Base-by-base conservation (phyloP, 1,284 basidiomycete species). In the Rugosomyces carneus region DNA sequence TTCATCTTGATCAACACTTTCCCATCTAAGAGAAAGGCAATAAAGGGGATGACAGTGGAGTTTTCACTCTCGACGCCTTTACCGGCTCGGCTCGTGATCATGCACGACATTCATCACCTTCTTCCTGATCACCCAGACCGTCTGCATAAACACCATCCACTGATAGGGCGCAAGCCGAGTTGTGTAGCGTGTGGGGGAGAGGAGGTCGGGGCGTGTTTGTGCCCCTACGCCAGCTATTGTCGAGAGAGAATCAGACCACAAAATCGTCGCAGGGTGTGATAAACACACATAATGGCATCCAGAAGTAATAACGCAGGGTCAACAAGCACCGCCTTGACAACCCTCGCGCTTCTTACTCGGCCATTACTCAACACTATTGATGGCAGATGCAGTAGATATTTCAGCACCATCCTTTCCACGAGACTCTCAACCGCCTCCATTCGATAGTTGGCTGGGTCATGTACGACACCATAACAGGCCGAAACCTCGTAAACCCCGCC, bases 291-390 rank as follows among this genome's bases (percentile, higher is more conserved):
- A 91, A 67, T 1, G 93, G 92, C 60, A 53, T 95, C 92, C 10
- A 96, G 69, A 1, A 95, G 63, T 16, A 95, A 62, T 39, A 96
- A 54, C 48, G 81, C 74, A 0, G 91, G 89, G 34, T 75, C 70
- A 13, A 67, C 70, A 34, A 97, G 64, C 7, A 98, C 64, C 0
- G 90, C 89, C 53, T 81, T 81, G 2, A 89, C 72, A 37, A 99
- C 89, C 40, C 93, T 72, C 3, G 93, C 93, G 19, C 92, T 69
- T 29, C 95, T 68, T 16, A 86, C 96, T 69, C 99, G 95, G 0
- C 95, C 95, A 55, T 95, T 95, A 52, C 87, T 91, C 41, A 98
- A 64, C 0, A 88, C 87, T 5, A 95, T 73, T 13, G 87, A 64
- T 0, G 93, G 93, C 4, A 93, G 57, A 57, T 93, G 84, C n/a